phyloP scores from a whole-genome alignment of 2,329 filamentous ascomycete genomes.

The Nakataea oryzae region DNA sequence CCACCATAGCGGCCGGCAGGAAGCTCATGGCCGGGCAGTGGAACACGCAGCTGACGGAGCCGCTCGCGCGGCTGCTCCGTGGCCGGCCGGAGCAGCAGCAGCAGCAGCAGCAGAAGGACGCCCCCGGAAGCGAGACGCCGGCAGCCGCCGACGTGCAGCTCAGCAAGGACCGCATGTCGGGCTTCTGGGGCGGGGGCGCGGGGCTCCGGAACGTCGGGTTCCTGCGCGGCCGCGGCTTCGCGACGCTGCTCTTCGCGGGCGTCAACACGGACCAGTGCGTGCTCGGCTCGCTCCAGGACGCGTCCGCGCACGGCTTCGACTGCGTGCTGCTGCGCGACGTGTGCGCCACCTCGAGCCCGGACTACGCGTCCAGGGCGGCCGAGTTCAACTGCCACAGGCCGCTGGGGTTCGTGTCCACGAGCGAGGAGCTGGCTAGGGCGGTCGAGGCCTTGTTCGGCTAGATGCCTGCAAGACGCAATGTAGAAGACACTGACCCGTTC shows the following conservation, averaged over 20 bases:
- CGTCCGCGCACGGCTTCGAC: slow-evolving; percentile 44
- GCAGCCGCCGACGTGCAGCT: slow-evolving; percentile 33
- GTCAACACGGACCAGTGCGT: slow-evolving; percentile 56
- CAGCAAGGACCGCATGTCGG: slow-evolving; percentile 48
- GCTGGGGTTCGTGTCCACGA: neutral
- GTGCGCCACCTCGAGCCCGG: slow-evolving; percentile 35
- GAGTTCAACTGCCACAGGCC: neutral
- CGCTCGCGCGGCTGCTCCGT: neutral
- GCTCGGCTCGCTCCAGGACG: slow-evolving; percentile 42
- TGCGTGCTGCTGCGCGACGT: slow-evolving; percentile 44
- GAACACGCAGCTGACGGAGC: slow-evolving; percentile 35
- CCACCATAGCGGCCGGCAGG: slow-evolving; percentile 17
- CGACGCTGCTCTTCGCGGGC: slow-evolving; percentile 43
- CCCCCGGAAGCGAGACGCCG: neutral
- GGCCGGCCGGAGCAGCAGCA: no score
- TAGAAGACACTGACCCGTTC: no score
- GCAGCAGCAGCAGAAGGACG: neutral
- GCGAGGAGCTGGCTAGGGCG: neutral
- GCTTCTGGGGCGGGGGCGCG: slow-evolving; percentile 30
- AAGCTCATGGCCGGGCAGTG: slow-evolving; percentile 41
- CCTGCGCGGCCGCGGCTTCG: slow-evolving; percentile 24
- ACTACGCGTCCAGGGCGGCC: slow-evolving; percentile 2
- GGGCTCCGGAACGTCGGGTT: slow-evolving; percentile 29
- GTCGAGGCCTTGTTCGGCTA: neutral
- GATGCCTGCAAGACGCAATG: no score